Conservation (phyloP, 495 filamentous ascomycete species). For the Penicillium canariense region DNA sequence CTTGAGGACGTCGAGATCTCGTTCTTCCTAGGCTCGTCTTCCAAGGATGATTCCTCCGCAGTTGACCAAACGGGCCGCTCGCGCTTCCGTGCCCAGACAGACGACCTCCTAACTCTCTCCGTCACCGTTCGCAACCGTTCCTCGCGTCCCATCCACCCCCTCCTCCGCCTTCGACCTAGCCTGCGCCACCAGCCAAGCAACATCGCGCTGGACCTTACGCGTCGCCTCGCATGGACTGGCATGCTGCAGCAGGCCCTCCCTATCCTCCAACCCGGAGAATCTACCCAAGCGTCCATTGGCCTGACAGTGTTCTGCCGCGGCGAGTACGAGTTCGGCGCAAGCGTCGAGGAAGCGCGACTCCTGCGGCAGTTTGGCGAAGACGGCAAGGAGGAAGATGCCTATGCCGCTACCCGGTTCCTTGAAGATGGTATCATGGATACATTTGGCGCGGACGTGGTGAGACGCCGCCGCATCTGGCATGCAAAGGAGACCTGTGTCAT, state of each 20-base stretch:
- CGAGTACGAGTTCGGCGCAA: constrained; percentile 77
- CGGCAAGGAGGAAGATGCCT: constrained; percentile 13
- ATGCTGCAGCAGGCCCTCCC: constrained; percentile 73
- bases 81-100: constrained; percentile 59
- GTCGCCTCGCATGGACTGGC: constrained; percentile 80
- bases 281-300: constrained; percentile 55
- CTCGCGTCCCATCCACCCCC: constrained; percentile 60
- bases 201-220: constrained; percentile 77
- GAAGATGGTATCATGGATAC: constrained; percentile 50
- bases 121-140: constrained; percentile 73
- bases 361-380: constrained; percentile 16
- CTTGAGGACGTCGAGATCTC: constrained; percentile 76
- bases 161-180: constrained; percentile 74
- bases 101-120: constrained; percentile 67
- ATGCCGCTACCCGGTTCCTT: constrained; percentile 29
- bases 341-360: constrained; percentile 72
- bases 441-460: constrained; percentile 55
- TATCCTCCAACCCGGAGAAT: constrained; percentile 54
- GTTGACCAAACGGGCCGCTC: constrained; percentile 45
- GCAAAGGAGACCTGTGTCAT: constrained; percentile 63
- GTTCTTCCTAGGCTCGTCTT: constrained; percentile 46
- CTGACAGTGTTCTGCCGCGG: constrained; percentile 73
- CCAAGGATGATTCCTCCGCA: constrained; percentile 10
- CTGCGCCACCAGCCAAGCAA: constrained; percentile 70
- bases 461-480: constrained; percentile 71